Base-by-base conservation (phyloP, 495 filamentous ascomycete species). In the Ramalina intermedia region DNA sequence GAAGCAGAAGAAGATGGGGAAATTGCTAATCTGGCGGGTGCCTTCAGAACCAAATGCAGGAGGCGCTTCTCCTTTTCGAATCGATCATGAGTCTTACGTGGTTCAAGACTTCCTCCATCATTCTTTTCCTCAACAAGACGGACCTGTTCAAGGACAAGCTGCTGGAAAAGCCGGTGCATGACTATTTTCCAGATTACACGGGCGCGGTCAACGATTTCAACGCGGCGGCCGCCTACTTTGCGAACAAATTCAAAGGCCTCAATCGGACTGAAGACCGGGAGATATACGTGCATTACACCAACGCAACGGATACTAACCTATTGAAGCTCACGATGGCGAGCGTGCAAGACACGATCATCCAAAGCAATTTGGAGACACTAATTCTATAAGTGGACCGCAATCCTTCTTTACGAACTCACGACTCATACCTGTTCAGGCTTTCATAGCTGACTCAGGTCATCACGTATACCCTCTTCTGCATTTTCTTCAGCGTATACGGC, bases 261-360 rank as follows among this genome's bases (percentile, higher is more conserved):
- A 93, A 94, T 60, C 76, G 87, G 27, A 87, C 84, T 49, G 79
- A 87, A 23, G 73, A 82, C 47, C 85, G 88, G 61, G 88, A 96
- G 59, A 86, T 93, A 51, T 96, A 96, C 56, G 84, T 87, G 44
- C 87, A 96, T 60, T 87, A 84, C 58, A 96, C 89, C 18, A 94
- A 94, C 56, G 89, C 89, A 6, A 96, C 89, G 9, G 89, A 96
- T 64, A 96, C 89, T 33, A 91, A 93, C 61, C 67, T 98, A 46
- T 72, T 98, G 47, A 96, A 95, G 68, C 93, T 90, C 55, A 98
- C 91, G 21, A 98, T 98, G 91, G 75, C 78, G 47, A 93, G 85
- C 24, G 91, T 98, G 33, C 91, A 96, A 61, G 91, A 98, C 62
- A 98, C 96, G 84, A 96, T 98, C 65, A 90, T 98, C 56, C 91